Conservation (phyloP, 371 early-diverging fungal species). For the Dinochytrium kinnereticum region DNA sequence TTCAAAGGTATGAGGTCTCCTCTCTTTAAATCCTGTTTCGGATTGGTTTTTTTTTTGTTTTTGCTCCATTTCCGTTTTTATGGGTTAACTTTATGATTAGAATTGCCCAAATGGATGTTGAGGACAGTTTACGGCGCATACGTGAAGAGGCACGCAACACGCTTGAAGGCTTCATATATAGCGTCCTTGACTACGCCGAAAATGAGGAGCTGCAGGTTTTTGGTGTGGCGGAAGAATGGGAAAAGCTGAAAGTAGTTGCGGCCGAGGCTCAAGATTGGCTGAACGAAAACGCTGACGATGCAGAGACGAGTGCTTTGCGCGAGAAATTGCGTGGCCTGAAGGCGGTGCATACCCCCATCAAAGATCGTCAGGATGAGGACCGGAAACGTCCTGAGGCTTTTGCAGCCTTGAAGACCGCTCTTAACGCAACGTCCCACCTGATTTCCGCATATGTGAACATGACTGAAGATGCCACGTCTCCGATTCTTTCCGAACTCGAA, state of each 20-base stretch:
- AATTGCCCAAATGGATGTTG: conserved; percentile 46
- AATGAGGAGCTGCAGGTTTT: conserved; percentile 71
- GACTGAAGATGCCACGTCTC: conserved; percentile 63
- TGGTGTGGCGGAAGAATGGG: conserved; percentile 74
- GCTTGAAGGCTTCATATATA: conserved; percentile 91
- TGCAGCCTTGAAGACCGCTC: conserved; percentile 38
- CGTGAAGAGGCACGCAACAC: conserved; percentile 87
- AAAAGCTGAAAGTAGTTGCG: conserved; percentile 62
- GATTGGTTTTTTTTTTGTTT: not conserved
- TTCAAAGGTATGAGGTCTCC: conserved; percentile 47
- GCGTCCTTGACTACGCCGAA: conserved; percentile 77
- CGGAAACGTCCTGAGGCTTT: conserved; percentile 67
- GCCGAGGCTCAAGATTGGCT: conserved; percentile 85
- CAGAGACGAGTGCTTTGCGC: conserved; percentile 53
- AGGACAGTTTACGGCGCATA: conserved; percentile 68
- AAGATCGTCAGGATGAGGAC: conserved; percentile 67
- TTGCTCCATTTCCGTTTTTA: not conserved
- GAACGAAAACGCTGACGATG: conserved; percentile 77
- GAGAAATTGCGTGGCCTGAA: conserved; percentile 58
- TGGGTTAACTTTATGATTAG: conserved; percentile 16
- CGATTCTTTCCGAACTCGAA: conserved; percentile 52
- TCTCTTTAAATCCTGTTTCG: no score
- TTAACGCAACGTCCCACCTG: conserved; percentile 9
- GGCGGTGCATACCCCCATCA: conserved; percentile 58
- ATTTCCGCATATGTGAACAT: conserved; percentile 41